Percentiles rank a stretch among this genome's conserved stretches.
These are phyloP conservation scores for Megacollybia platyphylla DNA, from an alignment of 1,284 basidiomycete species.

Conservation along the genomic window DNA sequence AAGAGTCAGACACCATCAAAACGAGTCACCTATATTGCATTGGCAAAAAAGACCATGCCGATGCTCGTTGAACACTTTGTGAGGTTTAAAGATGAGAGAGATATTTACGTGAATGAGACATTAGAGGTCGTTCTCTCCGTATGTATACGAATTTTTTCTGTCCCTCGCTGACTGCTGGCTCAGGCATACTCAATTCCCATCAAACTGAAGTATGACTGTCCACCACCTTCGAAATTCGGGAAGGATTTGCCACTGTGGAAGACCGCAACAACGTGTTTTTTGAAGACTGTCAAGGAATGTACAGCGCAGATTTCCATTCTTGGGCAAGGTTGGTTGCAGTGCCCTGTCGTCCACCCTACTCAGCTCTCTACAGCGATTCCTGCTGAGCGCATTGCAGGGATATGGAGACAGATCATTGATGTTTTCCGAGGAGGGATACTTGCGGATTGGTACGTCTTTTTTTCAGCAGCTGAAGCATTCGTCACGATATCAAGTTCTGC, in stretches of 20 bases:
- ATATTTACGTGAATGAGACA: constrained; percentile 73
- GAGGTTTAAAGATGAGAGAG: constrained; percentile 41
- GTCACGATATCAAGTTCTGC: constrained; percentile 26
- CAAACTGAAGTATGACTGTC: constrained; percentile 91
- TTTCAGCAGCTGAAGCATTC: background rate
- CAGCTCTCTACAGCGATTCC: constrained; percentile 32
- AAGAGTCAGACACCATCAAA: constrained; percentile 29
- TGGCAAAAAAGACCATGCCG: constrained; percentile 83
- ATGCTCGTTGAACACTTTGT: constrained; percentile 64
- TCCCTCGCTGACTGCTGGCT: constrained; percentile 1
- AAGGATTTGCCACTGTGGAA: constrained; percentile 86
- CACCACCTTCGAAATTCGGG: constrained; percentile 73
- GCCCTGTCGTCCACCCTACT: constrained; percentile 1
- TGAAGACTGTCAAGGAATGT: constrained; percentile 57
- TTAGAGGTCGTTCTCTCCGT: constrained; percentile 77
- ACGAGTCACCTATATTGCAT: constrained; percentile 76
- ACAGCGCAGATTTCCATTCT: constrained; percentile 31
- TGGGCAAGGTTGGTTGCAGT: constrained; percentile 25
- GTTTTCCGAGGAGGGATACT: constrained; percentile 73
- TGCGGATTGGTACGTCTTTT: constrained; percentile 63
- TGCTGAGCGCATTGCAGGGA: constrained; percentile 51
- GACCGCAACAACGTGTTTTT: constrained; percentile 67
- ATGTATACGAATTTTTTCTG: constrained; percentile 14
- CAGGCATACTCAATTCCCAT: constrained; percentile 85
- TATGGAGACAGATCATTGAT: constrained; percentile 83